These are phyloP conservation scores for Zopfochytrium polystomum DNA, from an alignment of 371 early-diverging fungal species.

Conservation along the genomic window DNA sequence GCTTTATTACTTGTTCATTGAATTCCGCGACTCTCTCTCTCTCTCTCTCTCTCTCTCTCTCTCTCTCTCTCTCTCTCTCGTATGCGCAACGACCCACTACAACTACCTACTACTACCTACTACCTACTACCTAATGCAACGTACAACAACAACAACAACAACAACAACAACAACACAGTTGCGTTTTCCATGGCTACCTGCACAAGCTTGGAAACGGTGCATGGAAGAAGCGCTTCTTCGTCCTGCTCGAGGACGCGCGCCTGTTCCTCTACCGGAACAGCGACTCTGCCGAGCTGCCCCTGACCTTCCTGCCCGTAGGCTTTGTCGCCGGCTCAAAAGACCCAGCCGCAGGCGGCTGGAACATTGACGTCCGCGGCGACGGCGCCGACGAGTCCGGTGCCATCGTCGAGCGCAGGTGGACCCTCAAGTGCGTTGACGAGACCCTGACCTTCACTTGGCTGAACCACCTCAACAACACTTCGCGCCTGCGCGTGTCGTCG, in stretches of 20 bases:
- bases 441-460: background rate
- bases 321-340: background rate
- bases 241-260: background rate
- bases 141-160: too few species aligned
- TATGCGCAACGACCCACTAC: too few species aligned
- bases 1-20: too few species aligned
- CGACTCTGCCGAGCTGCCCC: background rate
- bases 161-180: too few species aligned
- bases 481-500: background rate
- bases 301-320: constrained; percentile 11
- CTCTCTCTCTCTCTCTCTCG: too few species aligned
- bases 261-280: constrained; percentile 7
- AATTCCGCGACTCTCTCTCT: too few species aligned
- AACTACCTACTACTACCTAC: too few species aligned
- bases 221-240: constrained; percentile 13
- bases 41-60: too few species aligned
- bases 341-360: background rate
- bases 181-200: too few species aligned
- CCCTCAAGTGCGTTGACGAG: background rate
- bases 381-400: background rate
- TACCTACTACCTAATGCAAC: too few species aligned
- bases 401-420: background rate
- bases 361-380: constrained; percentile 1
- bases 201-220: constrained; percentile 5
- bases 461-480: background rate